Evolutionary conservation across 2,329 filamentous ascomycete species (phyloP), one percentile per base, ranked within the genome.

Genomic region (Cercospora zeae-maydis): DNA sequence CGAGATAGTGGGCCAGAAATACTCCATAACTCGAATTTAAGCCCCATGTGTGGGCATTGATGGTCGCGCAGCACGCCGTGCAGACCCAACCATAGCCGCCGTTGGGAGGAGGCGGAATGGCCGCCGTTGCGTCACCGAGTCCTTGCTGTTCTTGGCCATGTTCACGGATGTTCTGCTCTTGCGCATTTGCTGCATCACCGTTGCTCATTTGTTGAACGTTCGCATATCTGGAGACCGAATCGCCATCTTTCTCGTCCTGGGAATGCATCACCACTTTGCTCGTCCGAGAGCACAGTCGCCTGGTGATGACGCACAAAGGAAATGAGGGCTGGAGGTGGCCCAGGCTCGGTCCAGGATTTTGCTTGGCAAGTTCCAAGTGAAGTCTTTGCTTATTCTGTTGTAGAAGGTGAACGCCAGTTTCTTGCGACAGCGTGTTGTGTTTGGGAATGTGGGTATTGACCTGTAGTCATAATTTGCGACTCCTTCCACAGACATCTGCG

Each of bases 1-100:
- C 78, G 61, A 93, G 83, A 78, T 93, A 95, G 70, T 92, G 84
- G 14, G 91, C 88, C 13, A 93, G 85, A 66, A 89, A 91, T 62
- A 92, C 87, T 73, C 89, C 90, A 78, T 84, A 90, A 1, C 83
- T 82, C 4, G 67, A 70, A 55, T 76, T 75, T 8, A 75, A 59
- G 14, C 74, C 74, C 80, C 80, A 82, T 4, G 79, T 82, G 68
- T 81, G 78, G 0, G 74, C 77, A 67, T 81, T 82, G 36, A 82
- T 80, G 5, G 76, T 66, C 56, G 75, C 76, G 14, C 73, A 72
- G 39, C 77, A 79, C 27, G 72, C 77, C 16, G 82, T 81, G 67
- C 80, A 83, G 6, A 84, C 78, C 83, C 83, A 85, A 47, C 83
- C 83, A 66, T 88, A 88, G 13, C 86, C 86, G 45, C 86, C 86